A percentile compares a stretch with the other conserved stretches of the same genome.
Conservation (phyloP, 257 asterid species). For the Echites panduratus region DNA sequence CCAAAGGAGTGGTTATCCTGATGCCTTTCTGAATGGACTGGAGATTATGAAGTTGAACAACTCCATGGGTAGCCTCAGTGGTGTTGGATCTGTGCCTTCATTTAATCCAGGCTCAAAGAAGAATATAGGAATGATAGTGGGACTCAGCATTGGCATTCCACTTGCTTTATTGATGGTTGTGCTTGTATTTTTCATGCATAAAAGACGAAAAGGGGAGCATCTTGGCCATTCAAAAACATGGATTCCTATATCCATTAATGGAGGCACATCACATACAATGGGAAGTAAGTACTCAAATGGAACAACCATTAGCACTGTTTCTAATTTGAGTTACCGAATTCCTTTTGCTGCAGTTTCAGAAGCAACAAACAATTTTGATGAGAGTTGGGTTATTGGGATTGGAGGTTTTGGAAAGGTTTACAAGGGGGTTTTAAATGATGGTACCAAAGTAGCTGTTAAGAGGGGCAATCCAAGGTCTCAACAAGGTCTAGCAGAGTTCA, state of each 20-base stretch:
- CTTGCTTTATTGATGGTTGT: constrained; percentile 28
- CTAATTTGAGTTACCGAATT: constrained; percentile 65
- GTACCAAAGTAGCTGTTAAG: constrained; percentile 67
- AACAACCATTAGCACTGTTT: constrained; percentile 56
- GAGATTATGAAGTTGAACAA: constrained; percentile 70
- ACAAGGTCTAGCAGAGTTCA: constrained; percentile 67
- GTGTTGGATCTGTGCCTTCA: constrained; percentile 24
- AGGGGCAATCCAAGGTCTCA: constrained; percentile 81
- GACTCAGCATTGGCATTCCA: constrained; percentile 44
- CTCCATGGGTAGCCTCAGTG: constrained; percentile 60
- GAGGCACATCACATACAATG: constrained; percentile 64
- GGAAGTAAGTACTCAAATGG: constrained; percentile 80
- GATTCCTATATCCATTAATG: constrained; percentile 63
- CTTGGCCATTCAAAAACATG: constrained; percentile 59
- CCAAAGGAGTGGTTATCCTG: constrained; percentile 30
- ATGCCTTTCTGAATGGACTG: constrained; percentile 65
- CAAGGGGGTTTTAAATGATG: constrained; percentile 57
- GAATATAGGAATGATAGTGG: constrained; percentile 58
- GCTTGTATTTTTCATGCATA: constrained; percentile 26
- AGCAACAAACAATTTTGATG: constrained; percentile 68
- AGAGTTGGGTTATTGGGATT: constrained; percentile 63
- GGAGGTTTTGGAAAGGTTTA: constrained; percentile 93
- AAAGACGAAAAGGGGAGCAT: constrained; percentile 39
- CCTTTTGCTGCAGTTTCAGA: constrained; percentile 69
- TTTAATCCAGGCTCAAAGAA: constrained; percentile 32